phyloP scores from a whole-genome alignment of 2,329 filamentous ascomycete genomes.

The Gaeumannomyces tritici region DNA sequence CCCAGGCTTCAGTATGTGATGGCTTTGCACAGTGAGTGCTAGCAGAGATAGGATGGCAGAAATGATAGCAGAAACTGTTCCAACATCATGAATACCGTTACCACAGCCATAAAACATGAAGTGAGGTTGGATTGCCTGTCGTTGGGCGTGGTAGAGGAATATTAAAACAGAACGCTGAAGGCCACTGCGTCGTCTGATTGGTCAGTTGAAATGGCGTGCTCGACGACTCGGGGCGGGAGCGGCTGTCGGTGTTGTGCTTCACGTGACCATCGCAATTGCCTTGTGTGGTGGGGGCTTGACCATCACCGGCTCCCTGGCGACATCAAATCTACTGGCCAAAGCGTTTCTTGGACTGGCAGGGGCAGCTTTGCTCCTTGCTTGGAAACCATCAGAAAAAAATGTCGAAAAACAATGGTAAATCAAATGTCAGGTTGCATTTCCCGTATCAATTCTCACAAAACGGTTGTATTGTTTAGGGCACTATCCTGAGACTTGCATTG shows the following conservation, averaged over 20 bases:
- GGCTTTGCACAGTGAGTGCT: background rate
- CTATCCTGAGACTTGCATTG: too few relatives aligned
- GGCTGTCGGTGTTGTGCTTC: background rate
- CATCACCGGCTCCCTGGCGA: too few relatives aligned
- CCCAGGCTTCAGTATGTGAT: background rate
- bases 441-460: too few relatives aligned
- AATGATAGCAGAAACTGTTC: background rate
- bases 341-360: too few relatives aligned
- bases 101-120: background rate
- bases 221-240: background rate
- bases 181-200: background rate
- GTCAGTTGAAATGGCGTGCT: background rate
- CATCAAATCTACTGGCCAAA: too few relatives aligned
- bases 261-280: background rate
- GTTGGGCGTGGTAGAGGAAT: background rate
- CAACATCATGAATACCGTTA: background rate
- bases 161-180: background rate
- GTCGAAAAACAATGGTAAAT: too few relatives aligned
- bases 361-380: too few relatives aligned
- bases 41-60: too few relatives aligned
- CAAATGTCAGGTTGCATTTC: too few relatives aligned
- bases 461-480: too few relatives aligned
- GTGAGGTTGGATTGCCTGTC: background rate
- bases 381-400: too few relatives aligned
- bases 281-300: too few relatives aligned